Evolutionary conservation across 805 yeast species (phyloP), one percentile per base, ranked within the genome.

Genomic region (Ogataea angusta): DNA sequence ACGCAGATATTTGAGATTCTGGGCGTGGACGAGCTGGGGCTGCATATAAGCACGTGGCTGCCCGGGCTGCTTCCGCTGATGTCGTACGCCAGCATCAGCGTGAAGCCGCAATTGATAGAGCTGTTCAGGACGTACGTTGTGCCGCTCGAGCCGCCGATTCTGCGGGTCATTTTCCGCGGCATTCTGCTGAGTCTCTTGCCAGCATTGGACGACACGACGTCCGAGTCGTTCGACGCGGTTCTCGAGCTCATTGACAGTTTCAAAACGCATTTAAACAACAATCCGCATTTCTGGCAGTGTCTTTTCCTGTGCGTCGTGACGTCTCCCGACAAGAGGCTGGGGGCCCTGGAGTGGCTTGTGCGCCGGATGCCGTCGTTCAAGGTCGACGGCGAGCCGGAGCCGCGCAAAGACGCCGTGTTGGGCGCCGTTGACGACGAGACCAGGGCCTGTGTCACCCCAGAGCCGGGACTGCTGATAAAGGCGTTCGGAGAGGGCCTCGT

Each of bases 1-100:
- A 78, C 75, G 16, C 66, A 69, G 38, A 75, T 91, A 2, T 87
- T 93, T 64, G 71, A 70, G 26, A 74, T 78, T 22, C 63, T 91
- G 25, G 82, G 84, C 1, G 56, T 61, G 0, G 78, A 74, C 4
- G 64, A 74, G 4, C 64, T 86, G 25, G 75, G 82, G 31, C 46
- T 64, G 9, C 75, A 78, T 41, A 67, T 85, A n/a, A 68, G 73
- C 29, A 64, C 82, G 2, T 93, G 99, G 99, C 69, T 91, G 2
- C 95, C 97, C 0, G 97, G 98, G 0, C 62, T 93, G n/a, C 66
- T 93, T 7, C 96, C 98, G 0, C 66, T 93, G 40, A 77, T 91
- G 75, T 76, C 93, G 12, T 87, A 82, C 57, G 95, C 95, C 8
- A 82, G 95, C 5, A 87, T 89, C 57, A 85, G 85, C 51, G 91